Evolutionary conservation across 768 basidiomycete genomes (phyloP).

Genomic region (Lactarius pseudohatsudake): DNA sequence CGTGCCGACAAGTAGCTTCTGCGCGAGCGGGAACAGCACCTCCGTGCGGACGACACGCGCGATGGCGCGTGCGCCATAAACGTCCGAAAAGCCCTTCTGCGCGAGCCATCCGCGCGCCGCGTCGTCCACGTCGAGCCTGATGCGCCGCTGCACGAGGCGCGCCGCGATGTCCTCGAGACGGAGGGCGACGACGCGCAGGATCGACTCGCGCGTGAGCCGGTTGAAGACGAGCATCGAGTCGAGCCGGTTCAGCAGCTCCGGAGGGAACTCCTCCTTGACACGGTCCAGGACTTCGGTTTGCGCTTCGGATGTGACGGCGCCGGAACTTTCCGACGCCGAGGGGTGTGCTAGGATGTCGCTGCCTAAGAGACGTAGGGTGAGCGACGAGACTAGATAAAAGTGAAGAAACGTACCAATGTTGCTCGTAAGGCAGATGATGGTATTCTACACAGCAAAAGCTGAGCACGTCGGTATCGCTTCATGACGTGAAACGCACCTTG

Average conservation of each 20-base stretch:
- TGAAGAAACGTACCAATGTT: conserved; percentile 57
- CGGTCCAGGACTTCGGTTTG: conserved; percentile 68
- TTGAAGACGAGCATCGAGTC: conserved; percentile 90
- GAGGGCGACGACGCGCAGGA: conserved; percentile 75
- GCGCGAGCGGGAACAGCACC: conserved; percentile 80
- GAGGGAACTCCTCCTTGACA: conserved; percentile 80
- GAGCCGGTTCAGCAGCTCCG: conserved; percentile 86
- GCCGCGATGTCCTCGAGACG: conserved; percentile 72
- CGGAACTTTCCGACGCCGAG: conserved; percentile 60
- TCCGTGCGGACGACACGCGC: conserved; percentile 82
- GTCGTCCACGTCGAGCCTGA: conserved; percentile 67
- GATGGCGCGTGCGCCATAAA: conserved; percentile 87
- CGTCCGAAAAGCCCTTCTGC: conserved; percentile 73
- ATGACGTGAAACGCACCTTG: conserved; percentile 48
- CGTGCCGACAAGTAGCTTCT: conserved; percentile 74
- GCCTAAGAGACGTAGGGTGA: conserved; percentile 23
- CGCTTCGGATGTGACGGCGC: conserved; percentile 61
- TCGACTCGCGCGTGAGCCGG: conserved; percentile 72
- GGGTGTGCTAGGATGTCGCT: conserved; percentile 73
- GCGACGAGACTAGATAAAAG: conserved; percentile 1
- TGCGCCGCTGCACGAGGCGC: conserved; percentile 61
- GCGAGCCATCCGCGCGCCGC: conserved; percentile 69
- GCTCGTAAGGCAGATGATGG: conserved; percentile 87
- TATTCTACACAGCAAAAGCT: conserved; percentile 55
- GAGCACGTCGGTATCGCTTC: not conserved